Evolutionary conservation across 768 basidiomycete species (phyloP), one percentile per base, ranked within the genome.

Genomic region (Neoboletus subvelutipes): DNA sequence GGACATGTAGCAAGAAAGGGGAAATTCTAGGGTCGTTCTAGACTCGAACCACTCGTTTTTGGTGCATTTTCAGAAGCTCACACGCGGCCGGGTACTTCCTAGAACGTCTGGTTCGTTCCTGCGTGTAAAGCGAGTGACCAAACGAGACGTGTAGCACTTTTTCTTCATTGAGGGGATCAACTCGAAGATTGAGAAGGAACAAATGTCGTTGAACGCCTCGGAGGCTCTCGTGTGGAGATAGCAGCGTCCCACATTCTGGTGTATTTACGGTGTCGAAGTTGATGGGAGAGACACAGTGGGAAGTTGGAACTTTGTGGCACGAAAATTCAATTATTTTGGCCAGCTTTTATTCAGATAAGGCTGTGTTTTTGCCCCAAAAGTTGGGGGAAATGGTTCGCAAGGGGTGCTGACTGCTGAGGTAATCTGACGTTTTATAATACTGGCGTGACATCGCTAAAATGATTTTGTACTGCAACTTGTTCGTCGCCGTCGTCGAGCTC

Each of bases 381-480:
- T 36, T 34, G 51, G 31, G 45, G 15, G 36, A 37, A 55, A 48
- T 41, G 13, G 20, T 55, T 47, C 52, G 15, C 6, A 17, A 10
- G 18, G 20, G 49, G 20, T 49, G 57, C 39, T 56, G 58, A 57
- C 45, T 63, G 64, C 64, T 65, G 64, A 65, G 40, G 64, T 66
- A 66, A 66, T 66, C 58, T 47, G 46, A 59, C 41, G 53, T 63
- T 52, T 57, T 60, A 63, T 60, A 66, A 63, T 56, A 52, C 56
- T 63, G 56, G 56, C 33, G 54, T 65, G 64, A 65, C 63, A 45
- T 22, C 12, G 29, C 40, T 2, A 31, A 55, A 63, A 55, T 24
- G 52, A 56, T 51, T 63, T 40, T 54, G 31, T 43, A 24, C 24
- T 7, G 24, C 15, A 47, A 56, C 60, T 56, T 45, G 56, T 49